Evolutionary conservation across 768 basidiomycete genomes (phyloP).

Genomic region (Tubosaeta sp.): DNA sequence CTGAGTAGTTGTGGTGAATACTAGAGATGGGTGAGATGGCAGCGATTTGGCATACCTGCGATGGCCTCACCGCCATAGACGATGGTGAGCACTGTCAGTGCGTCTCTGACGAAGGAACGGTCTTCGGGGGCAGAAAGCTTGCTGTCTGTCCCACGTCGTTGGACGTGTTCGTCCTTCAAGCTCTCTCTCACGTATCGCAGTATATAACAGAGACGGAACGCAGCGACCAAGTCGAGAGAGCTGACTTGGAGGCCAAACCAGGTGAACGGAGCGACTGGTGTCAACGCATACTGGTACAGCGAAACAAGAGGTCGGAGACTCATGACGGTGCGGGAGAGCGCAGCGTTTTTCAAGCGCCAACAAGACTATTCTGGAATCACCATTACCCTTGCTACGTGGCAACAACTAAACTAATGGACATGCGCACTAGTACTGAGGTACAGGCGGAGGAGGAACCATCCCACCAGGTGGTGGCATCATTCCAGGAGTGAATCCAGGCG

Average conservation of each 20-base stretch:
- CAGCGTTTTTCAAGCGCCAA: too few species aligned
- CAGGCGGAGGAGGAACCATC: constrained; percentile 41
- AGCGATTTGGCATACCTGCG: constrained; percentile 41
- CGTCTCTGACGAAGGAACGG: constrained; percentile 54
- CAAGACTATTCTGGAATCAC: background rate
- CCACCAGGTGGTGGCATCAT: constrained; percentile 32
- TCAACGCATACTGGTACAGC: constrained; percentile 49
- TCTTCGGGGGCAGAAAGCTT: constrained; percentile 37
- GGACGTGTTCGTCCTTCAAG: constrained; percentile 40
- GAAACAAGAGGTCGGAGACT: constrained; percentile 40
- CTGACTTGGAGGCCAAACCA: constrained; percentile 60
- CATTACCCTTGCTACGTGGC: background rate
- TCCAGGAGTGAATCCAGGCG: constrained; percentile 60
- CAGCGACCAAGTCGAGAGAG: constrained; percentile 64
- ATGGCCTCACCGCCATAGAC: constrained; percentile 80
- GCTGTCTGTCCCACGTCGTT: constrained; percentile 32
- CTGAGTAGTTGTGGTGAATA: constrained; percentile 30
- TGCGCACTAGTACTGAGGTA: constrained; percentile 28
- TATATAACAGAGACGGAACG: constrained; percentile 63
- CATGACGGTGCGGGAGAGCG: constrained; percentile 22
- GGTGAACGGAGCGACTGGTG: constrained; percentile 61
- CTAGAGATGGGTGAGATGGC: background rate
- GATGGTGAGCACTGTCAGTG: constrained; percentile 55
- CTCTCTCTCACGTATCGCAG: constrained; percentile 64
- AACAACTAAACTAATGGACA: constrained; percentile 7